These are phyloP conservation scores for Paecilomyces variotii DNA, from an alignment of 2,329 filamentous ascomycete genomes.

Conservation along the genomic window DNA sequence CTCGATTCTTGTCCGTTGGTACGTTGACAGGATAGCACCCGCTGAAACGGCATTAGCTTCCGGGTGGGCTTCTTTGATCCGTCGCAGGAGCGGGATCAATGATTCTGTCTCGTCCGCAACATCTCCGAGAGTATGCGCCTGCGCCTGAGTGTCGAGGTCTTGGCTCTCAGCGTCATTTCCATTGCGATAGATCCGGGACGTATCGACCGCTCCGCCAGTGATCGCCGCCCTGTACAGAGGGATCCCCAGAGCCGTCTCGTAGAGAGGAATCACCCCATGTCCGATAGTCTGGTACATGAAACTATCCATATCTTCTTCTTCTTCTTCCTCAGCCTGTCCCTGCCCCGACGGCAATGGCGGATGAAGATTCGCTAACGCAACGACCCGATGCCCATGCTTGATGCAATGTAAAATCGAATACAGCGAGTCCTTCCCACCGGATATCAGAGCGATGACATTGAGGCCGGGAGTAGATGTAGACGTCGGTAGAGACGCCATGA, in stretches of 20 bases:
- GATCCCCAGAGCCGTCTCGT: slow-evolving; percentile 67
- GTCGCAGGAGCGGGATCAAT: slow-evolving; percentile 64
- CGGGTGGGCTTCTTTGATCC: slow-evolving; percentile 62
- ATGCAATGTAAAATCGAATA: slow-evolving; percentile 87
- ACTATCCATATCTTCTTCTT: slow-evolving; percentile 60
- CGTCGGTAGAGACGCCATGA: background rate
- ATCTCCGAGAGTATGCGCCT: slow-evolving; percentile 1
- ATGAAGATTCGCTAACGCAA: slow-evolving; percentile 84
- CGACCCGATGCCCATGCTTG: slow-evolving; percentile 72
- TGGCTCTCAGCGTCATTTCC: slow-evolving; percentile 6
- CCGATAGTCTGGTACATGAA: slow-evolving; percentile 99
- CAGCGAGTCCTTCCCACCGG: slow-evolving; percentile 94
- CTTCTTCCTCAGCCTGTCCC: slow-evolving; percentile 5
- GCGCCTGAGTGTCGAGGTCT: background rate
- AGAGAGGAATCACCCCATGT: slow-evolving; percentile 77
- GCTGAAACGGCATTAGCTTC: slow-evolving; percentile 79
- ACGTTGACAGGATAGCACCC: slow-evolving; percentile 88
- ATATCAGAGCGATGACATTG: slow-evolving; percentile 85
- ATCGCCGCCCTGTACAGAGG: slow-evolving; percentile 80
- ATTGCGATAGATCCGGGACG: slow-evolving; percentile 61
- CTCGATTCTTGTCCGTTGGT: slow-evolving; percentile 93
- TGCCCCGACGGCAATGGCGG: slow-evolving; percentile 39
- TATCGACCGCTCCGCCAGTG: slow-evolving; percentile 60
- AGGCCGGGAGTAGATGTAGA: slow-evolving; percentile 17
- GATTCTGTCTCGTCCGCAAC: slow-evolving; percentile 58